Percentiles rank a stretch among this genome's conserved stretches.
Evolutionary conservation across 2,329 filamentous ascomycete species (phyloP).

Genomic region (Alternaria viburni): DNA sequence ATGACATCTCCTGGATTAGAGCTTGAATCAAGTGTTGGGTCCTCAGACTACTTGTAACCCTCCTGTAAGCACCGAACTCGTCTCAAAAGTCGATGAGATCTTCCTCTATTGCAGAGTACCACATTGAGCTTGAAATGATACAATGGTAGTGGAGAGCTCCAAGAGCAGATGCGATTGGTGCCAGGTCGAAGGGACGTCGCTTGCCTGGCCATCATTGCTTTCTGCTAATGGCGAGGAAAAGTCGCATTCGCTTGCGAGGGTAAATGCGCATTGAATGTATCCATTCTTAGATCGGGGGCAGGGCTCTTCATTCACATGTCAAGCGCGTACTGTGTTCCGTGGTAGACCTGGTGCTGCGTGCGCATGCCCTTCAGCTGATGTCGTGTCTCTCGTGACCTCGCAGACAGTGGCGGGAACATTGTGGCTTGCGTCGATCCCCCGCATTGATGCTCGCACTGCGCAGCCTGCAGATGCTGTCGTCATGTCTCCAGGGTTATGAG

Average conservation of each 20-base stretch:
- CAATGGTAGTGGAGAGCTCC: background rate
- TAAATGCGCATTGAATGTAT: background rate
- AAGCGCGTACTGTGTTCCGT: background rate
- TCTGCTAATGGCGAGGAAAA: background rate
- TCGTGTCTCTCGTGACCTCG: background rate
- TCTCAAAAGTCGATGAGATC: background rate
- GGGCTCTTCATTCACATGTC: background rate
- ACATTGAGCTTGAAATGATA: background rate
- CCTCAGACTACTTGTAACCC: background rate
- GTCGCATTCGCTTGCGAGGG: background rate
- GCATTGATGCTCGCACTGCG: background rate
- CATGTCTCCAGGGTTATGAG: background rate
- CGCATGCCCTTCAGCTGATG: background rate
- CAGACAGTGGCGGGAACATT: background rate
- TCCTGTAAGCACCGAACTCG: background rate
- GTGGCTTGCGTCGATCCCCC: conserved; percentile 10
- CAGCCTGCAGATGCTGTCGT: background rate
- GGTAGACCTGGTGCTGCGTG: background rate
- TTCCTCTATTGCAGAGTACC: background rate
- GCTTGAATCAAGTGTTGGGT: background rate
- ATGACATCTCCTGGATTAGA: background rate
- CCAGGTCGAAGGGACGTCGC: background rate
- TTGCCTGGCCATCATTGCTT: background rate
- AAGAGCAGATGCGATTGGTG: background rate
- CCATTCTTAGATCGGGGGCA: background rate